Evolutionary conservation across 2,329 filamentous ascomycete genomes (phyloP).

Genomic region (Claviceps monticola): DNA sequence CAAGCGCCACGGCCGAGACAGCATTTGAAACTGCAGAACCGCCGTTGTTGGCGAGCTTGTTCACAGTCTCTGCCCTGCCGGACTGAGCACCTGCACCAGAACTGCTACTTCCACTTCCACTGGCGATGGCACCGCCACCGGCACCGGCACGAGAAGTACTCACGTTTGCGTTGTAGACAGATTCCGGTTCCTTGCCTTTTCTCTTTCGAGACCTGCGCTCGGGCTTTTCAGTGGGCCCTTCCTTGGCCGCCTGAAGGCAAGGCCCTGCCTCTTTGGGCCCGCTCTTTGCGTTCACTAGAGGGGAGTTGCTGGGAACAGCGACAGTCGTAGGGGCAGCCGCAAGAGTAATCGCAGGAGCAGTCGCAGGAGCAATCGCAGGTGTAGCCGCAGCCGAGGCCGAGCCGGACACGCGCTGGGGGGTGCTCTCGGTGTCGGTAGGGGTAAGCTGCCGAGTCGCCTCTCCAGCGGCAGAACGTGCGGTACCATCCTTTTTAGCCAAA

Average conservation of each 20-base stretch:
- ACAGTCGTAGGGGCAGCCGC: neutral
- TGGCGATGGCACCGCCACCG: neutral
- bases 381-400: neutral
- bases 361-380: neutral
- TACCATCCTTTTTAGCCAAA: constrained; percentile 21
- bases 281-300: constrained; percentile 25
- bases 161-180: constrained; percentile 26
- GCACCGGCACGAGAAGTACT: constrained; percentile 20
- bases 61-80: constrained; percentile 15
- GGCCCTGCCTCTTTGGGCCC: constrained; percentile 37
- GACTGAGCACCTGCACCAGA: constrained; percentile 5
- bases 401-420: constrained; percentile 21
- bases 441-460: constrained; percentile 15
- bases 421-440: constrained; percentile 13
- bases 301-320: constrained; percentile 1
- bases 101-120: too few relatives aligned
- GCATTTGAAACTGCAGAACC: constrained; percentile 11
- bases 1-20: constrained; percentile 33
- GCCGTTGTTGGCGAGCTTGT: constrained; percentile 17
- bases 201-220: constrained; percentile 54
- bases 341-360: neutral
- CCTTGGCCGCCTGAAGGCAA: constrained; percentile 23
- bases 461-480: constrained; percentile 18
- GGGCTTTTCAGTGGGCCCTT: constrained; percentile 37
- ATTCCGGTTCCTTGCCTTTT: constrained; percentile 44